phyloP scores from a whole-genome alignment of 169 alveolate genomes.

The Miamiensis avidus region DNA sequence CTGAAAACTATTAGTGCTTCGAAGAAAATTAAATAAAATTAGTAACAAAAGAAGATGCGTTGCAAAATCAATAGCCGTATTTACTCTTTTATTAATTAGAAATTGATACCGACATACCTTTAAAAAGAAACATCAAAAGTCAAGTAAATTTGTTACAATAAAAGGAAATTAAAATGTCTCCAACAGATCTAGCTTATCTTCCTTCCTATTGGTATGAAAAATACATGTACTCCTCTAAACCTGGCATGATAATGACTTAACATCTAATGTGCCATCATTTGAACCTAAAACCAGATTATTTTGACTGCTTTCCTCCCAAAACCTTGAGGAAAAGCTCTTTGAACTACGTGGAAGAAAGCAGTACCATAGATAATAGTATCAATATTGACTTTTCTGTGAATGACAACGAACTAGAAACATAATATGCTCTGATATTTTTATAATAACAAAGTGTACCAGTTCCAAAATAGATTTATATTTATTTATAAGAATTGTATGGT shows the following conservation, averaged over 20 bases:
- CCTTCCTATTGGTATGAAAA: constrained; percentile 32
- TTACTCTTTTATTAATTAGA: constrained; percentile 12
- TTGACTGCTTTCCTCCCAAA: constrained; percentile 30
- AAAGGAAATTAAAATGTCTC: not conserved
- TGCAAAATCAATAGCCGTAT: constrained; percentile 1
- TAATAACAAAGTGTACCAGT: constrained; percentile 10
- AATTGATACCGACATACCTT: constrained; percentile 2
- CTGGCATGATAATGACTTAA: not conserved
- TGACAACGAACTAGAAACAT: constrained; percentile 3
- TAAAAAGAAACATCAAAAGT: constrained; percentile 18
- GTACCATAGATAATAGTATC: constrained; percentile 8
- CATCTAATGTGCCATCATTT: constrained; percentile 14
- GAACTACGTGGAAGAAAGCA: not conserved
- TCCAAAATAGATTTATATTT: constrained; percentile 1
- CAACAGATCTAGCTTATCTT: not conserved
- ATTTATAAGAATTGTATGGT: constrained; percentile 11
- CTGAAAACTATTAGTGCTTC: constrained; percentile 1
- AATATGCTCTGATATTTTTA: constrained; percentile 17
- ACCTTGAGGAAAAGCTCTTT: not conserved
- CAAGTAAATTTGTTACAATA: not conserved
- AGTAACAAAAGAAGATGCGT: not conserved
- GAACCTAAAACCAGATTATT: constrained; percentile 27
- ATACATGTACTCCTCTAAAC: constrained; percentile 1
- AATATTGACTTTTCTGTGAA: constrained; percentile 8
- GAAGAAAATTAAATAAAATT: not conserved